Percentiles rank a stretch among this genome's conserved stretches.
phyloP scores from a whole-genome alignment of 176 grass and related monocot species.

The Oryza longistaminata region DNA sequence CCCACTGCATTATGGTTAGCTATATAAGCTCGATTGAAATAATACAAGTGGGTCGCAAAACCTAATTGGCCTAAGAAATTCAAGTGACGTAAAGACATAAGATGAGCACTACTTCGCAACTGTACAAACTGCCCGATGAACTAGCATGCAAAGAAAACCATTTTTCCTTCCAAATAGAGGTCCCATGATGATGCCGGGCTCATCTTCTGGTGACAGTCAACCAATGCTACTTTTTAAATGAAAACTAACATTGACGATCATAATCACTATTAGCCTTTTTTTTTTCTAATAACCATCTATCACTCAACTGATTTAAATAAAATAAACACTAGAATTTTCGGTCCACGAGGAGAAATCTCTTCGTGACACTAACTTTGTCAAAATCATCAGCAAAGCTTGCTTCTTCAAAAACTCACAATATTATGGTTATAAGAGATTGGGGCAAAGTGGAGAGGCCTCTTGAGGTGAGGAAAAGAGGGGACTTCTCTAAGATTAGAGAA shows the following conservation, averaged over 20 bases:
- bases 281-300: too few relatives aligned
- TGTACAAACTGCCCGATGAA: constrained; percentile 8
- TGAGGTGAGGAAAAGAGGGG: too few relatives aligned
- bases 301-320: too few relatives aligned
- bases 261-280: neutral
- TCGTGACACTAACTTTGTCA: too few relatives aligned
- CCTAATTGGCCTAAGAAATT: constrained; percentile 32
- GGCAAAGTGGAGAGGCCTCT: too few relatives aligned
- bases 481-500: too few relatives aligned
- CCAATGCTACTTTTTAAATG: neutral
- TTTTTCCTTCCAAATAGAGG: neutral
- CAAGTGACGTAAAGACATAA: neutral
- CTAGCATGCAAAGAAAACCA: neutral
- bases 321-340: too few relatives aligned
- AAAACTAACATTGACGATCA: neutral
- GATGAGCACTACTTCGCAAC: neutral
- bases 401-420: too few relatives aligned
- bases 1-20: constrained; percentile 2
- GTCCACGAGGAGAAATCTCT: too few relatives aligned
- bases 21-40: neutral
- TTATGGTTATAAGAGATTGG: too few relatives aligned
- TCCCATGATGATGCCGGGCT: neutral
- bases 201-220: neutral
- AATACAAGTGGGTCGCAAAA: neutral
- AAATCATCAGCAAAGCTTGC: too few relatives aligned